Evolutionary conservation across 2,329 filamentous ascomycete species (phyloP), one percentile per base, ranked within the genome.

Genomic region (Emergomyces pasteurianus): DNA sequence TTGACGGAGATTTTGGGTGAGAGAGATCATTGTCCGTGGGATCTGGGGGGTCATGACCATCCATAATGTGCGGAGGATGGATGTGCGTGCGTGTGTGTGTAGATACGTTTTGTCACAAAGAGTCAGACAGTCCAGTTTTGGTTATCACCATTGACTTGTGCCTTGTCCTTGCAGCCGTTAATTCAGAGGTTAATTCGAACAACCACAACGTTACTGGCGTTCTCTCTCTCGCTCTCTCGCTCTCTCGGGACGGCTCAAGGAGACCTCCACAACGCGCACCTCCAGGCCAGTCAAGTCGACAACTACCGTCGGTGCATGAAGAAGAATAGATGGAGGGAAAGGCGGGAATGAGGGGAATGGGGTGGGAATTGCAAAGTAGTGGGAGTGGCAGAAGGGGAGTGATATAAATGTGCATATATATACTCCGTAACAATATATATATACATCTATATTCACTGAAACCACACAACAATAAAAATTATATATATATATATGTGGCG

Each of bases 1-100:
- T 56, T 8, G 36, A 52, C 34, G 59, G 59, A 46, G 58, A 63
- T 59, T 28, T 59, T 12, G 18, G 57, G n/a, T 16, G 40, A 42
- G 47, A 23, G 43, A 40, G 57, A 47, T 40, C 57, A 43, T 40
- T 21, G 28, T 46, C 53, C 14, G 40, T 16, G 6, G 38, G 3
- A 47, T 54, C 40, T 18, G 49, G 52, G 36, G n/a, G 31, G 36
- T 42, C 58, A 43, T 34, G 38, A n/a, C 53, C 36, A 21, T 56
- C 38, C 53, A 56, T 56, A 14, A 28, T 42, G n/a, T 18, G 49
- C 12, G n/a, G 53, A 10, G 18, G 42, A 36, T 31, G 31, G 3
- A 3, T 31, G n/a, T 8, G 31, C 7, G 31, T 31, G 31, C 7
- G 7, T 31, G 31, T 31, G 31, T 31, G 31, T 31, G 31, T 31